Percentiles rank a stretch among this genome's conserved stretches.
These are phyloP conservation scores for Malbranchea zuffiana DNA, from an alignment of 2,329 filamentous ascomycete genomes.

Conservation along the genomic window DNA sequence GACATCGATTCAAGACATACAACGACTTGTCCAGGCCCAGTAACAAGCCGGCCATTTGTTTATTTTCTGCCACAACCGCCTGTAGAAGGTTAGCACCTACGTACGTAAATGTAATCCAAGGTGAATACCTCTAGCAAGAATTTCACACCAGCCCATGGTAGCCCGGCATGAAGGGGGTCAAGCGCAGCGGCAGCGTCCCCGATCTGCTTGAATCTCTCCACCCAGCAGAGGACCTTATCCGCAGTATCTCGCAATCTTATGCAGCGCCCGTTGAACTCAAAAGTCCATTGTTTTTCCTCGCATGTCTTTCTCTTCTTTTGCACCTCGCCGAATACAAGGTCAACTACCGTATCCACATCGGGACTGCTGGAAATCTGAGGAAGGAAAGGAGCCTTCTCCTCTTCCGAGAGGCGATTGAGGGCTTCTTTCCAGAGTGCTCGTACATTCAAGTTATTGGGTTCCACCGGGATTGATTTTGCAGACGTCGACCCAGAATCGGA, in stretches of 20 bases:
- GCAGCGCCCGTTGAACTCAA: background rate
- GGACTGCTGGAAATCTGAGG: too few relatives aligned
- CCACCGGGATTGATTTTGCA: too few relatives aligned
- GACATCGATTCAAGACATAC: slow-evolving; percentile 7
- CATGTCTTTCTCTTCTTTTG: too few relatives aligned
- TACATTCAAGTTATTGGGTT: too few relatives aligned
- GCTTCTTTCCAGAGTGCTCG: too few relatives aligned
- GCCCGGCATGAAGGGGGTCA: slow-evolving; percentile 13
- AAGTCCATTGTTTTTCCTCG: slow-evolving; percentile 1
- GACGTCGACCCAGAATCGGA: too few relatives aligned
- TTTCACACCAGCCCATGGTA: slow-evolving; percentile 14
- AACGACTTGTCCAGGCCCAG: slow-evolving; percentile 3
- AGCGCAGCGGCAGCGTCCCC: slow-evolving; percentile 11
- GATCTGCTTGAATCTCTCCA: slow-evolving; percentile 11
- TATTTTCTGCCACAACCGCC: background rate
- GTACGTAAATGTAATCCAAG: background rate
- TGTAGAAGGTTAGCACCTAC: background rate
- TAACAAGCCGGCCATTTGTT: slow-evolving; percentile 6
- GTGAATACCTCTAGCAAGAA: slow-evolving; percentile 12
- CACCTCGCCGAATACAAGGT: too few relatives aligned
- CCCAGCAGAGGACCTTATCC: background rate
- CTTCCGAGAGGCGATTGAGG: too few relatives aligned
- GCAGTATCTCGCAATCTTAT: background rate
- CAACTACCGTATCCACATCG: too few relatives aligned
- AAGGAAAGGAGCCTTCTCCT: too few relatives aligned